These are phyloP conservation scores for Floccularia luteovirens DNA, from an alignment of 768 basidiomycete genomes.

Conservation along the genomic window DNA sequence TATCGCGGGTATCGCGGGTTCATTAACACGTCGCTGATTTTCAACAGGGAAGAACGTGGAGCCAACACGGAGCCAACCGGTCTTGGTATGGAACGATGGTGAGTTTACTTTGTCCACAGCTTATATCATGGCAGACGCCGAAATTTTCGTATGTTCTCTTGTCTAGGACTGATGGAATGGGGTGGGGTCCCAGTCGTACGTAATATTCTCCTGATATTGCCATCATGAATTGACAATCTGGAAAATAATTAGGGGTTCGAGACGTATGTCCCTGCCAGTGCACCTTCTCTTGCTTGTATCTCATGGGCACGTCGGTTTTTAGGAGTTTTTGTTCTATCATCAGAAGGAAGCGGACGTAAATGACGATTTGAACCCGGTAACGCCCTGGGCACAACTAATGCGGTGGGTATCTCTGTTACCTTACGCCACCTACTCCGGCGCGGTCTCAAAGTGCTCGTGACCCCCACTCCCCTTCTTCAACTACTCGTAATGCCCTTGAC, in stretches of 20 bases:
- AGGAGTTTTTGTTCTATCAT: constrained; percentile 83
- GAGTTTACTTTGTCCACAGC: constrained; percentile 8
- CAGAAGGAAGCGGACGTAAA: constrained; percentile 66
- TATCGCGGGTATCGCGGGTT: background rate
- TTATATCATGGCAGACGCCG: constrained; percentile 4
- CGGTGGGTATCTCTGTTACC: constrained; percentile 31
- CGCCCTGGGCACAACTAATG: constrained; percentile 73
- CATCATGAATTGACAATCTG: background rate
- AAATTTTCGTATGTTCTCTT: constrained; percentile 1
- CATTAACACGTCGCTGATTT: background rate
- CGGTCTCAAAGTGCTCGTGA: background rate
- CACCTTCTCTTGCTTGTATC: background rate
- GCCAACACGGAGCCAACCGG: constrained; percentile 78
- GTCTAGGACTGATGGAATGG: constrained; percentile 54
- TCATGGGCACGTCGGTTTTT: constrained; percentile 1
- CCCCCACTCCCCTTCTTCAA: background rate
- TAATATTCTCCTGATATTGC: constrained; percentile 11
- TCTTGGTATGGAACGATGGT: constrained; percentile 84
- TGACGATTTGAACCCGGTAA: constrained; percentile 52
- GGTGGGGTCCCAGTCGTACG: constrained; percentile 82
- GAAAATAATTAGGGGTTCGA: constrained; percentile 32
- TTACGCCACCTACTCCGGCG: constrained; percentile 4
- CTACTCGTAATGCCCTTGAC: background rate
- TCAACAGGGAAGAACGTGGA: constrained; percentile 65
- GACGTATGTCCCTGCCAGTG: constrained; percentile 31